These are phyloP conservation scores for Hypoxylon sp. DNA, from an alignment of 2,329 filamentous ascomycete genomes.

Conservation along the genomic window DNA sequence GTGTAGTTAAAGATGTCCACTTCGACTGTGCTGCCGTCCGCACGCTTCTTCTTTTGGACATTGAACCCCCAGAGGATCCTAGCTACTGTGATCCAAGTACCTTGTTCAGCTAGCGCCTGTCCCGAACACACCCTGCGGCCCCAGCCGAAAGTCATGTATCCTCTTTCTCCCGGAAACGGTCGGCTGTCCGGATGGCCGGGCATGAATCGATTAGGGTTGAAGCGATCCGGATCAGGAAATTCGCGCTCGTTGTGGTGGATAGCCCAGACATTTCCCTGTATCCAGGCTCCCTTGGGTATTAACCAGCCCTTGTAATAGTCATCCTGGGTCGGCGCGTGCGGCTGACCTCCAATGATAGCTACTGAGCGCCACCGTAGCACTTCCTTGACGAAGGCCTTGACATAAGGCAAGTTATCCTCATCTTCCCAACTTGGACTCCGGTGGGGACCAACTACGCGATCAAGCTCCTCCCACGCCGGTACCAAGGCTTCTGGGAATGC, in stretches of 20 bases:
- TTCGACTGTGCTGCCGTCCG: conserved; percentile 61
- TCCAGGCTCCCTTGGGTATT: conserved; percentile 65
- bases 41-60: conserved; percentile 59
- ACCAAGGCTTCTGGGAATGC: conserved; percentile 63
- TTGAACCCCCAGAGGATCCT: conserved; percentile 71
- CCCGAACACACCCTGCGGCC: conserved; percentile 69
- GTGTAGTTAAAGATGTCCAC: conserved; percentile 72
- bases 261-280: conserved; percentile 67
- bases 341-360: conserved; percentile 65
- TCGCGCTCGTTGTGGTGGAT: conserved; percentile 64
- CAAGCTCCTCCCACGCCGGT: conserved; percentile 67
- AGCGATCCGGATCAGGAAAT: conserved; percentile 63
- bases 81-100: conserved; percentile 71
- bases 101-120: conserved; percentile 70
- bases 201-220: conserved; percentile 61
- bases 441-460: conserved; percentile 63
- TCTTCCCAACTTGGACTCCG: conserved; percentile 66
- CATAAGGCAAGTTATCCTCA: conserved; percentile 64
- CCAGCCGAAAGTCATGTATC: conserved; percentile 71
- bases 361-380: conserved; percentile 70
- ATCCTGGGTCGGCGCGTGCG: conserved; percentile 64
- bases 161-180: conserved; percentile 64
- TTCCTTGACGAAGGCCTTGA: conserved; percentile 69
- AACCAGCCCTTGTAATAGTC: conserved; percentile 63
- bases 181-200: conserved; percentile 57